phyloP scores from a whole-genome alignment of 805 yeast genomes.

The Ogataea sp. region DNA sequence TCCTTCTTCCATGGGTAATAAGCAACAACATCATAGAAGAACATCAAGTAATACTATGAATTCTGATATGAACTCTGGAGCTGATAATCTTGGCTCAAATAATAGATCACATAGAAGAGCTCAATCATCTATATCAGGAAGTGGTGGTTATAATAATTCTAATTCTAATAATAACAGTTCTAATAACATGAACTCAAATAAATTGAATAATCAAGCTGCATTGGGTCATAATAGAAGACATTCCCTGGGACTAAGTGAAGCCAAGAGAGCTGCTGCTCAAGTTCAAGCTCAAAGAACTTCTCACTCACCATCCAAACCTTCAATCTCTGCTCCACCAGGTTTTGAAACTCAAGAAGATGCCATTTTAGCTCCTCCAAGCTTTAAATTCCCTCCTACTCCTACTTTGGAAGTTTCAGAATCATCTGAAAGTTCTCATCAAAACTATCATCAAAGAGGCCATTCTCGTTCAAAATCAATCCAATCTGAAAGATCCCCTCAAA shows the following conservation, averaged over 20 bases:
- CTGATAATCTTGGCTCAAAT: constrained; percentile 8
- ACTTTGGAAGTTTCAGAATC: constrained; percentile 8
- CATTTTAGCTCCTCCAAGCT: constrained; percentile 21
- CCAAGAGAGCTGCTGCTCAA: constrained; percentile 93
- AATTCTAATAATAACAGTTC: constrained; percentile 8
- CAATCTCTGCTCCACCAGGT: constrained; percentile 8
- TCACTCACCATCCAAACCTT: constrained; percentile 24
- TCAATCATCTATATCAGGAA: constrained; percentile 21
- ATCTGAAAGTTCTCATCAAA: too few relatives aligned
- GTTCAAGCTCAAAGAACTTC: constrained; percentile 63
- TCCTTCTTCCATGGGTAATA: too few relatives aligned
- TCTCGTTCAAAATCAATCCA: constrained; percentile 24
- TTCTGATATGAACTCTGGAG: constrained; percentile 7
- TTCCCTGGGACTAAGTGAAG: constrained; percentile 85
- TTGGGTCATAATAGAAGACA: constrained; percentile 87
- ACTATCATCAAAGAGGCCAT: constrained; percentile 20
- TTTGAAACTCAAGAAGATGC: constrained; percentile 5
- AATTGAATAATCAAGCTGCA: constrained; percentile 22
- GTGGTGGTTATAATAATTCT: not conserved
- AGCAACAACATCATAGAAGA: constrained; percentile 25
- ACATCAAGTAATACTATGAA: constrained; percentile 16
- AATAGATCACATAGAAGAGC: constrained; percentile 37
- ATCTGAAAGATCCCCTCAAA: constrained; percentile 34
- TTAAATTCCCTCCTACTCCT: constrained; percentile 48
- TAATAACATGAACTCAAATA: too few relatives aligned